Evolutionary conservation across 2,329 filamentous ascomycete species (phyloP), one percentile per base, ranked within the genome.

Genomic region (Colletotrichum plurivorum): DNA sequence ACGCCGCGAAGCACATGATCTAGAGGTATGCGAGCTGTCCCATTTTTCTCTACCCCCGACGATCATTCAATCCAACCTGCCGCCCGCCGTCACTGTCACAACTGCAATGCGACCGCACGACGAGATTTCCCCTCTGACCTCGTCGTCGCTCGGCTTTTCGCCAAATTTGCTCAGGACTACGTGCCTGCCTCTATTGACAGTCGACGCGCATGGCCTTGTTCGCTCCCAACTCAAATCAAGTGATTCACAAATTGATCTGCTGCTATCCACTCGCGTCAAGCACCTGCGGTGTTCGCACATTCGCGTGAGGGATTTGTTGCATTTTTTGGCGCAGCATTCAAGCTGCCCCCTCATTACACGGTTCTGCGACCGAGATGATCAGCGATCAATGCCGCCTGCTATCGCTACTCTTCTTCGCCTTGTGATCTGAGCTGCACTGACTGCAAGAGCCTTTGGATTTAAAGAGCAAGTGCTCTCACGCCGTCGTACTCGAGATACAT

Each of bases 1-100:
- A 70, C 66, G 71, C 73, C 73, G 72, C 71, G 73, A 75, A 78
- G 80, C 81, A 83, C 81, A 83, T 83, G 81, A 83, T 83, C 81
- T 78, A 75, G 73, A 81, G 81, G 82, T 83, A 82, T 81, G 81
- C 62, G 63, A 61, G 16, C 55, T 69, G 67, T 69, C 67, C 67
- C 67, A 69, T 69, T 69, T 69, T 66, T 69, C 41, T 49, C 31
- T 36, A 36, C 31, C 54, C 39, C 45, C 51, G 67, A 43, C 55
- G 67, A 67, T 69, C 67, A 55, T 56, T 18, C 16, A 48, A 48
- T 60, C 45, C 51, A 18, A 43, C 67, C 56, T 66, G 52, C 55
- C 62, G 49, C 52, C 20, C 45, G 6, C 41, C 31, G 20, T 60
- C 31, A 22, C 60, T 18, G 48, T 68, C 53, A 25, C 60, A 48